A percentile compares a stretch with the other conserved stretches of the same genome.
These are phyloP conservation scores for Plasmodium gonderi DNA, from an alignment of 169 alveolate genomes.

Conservation along the genomic window DNA sequence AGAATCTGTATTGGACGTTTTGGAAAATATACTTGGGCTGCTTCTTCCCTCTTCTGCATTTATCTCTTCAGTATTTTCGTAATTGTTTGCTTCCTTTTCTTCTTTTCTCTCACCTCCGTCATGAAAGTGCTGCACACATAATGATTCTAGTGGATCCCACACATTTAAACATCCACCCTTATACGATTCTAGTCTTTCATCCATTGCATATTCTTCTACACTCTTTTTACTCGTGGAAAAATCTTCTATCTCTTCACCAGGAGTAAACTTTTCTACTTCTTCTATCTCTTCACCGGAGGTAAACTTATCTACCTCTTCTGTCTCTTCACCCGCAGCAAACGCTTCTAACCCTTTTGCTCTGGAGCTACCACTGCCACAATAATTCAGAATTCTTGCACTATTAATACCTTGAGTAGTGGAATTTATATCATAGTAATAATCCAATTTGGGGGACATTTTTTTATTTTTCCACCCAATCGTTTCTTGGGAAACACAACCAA, in stretches of 20 bases:
- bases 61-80: neutral
- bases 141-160: too few species aligned
- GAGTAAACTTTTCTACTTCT: neutral
- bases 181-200: too few species aligned
- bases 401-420: neutral
- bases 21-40: neutral
- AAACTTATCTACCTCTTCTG: neutral
- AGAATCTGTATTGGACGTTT: neutral
- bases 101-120: neutral
- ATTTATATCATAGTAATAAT: slow-evolving; percentile 17
- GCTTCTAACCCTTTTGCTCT: neutral
- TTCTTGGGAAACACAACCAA: neutral
- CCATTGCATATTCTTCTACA: too few species aligned
- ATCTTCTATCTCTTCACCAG: neutral
- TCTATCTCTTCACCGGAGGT: neutral
- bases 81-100: neutral
- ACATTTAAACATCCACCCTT: too few species aligned
- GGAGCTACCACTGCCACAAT: neutral
- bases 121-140: too few species aligned
- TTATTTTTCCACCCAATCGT: neutral
- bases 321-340: neutral
- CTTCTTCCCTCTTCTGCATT: neutral
- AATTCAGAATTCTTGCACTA: neutral
- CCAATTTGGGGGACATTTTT: neutral
- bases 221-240: too few species aligned